phyloP scores from a whole-genome alignment of 805 yeast species.

The Candida tammaniensis region DNA sequence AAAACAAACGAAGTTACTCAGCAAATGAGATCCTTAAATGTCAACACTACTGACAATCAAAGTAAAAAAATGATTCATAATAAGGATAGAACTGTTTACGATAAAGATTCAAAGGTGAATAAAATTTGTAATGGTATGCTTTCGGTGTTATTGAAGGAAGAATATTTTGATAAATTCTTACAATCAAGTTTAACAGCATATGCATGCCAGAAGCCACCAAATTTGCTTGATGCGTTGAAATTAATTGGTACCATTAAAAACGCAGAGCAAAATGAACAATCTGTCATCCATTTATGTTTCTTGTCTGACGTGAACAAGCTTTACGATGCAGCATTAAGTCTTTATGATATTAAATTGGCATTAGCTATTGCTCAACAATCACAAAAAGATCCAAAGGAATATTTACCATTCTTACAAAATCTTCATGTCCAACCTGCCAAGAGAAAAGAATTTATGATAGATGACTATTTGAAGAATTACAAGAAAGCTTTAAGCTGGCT shows the following conservation, averaged over 20 bases:
- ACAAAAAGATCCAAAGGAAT: constrained; percentile 97
- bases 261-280: constrained; percentile 47
- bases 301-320: constrained; percentile 83
- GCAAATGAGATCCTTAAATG: constrained; percentile 6
- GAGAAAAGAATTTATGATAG: constrained; percentile 74
- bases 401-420: constrained; percentile 84
- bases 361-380: constrained; percentile 90
- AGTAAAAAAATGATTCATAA: constrained; percentile 36
- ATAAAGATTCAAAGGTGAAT: constrained; percentile 60
- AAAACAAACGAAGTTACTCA: constrained; percentile 1
- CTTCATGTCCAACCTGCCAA: constrained; percentile 64
- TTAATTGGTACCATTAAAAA: constrained; percentile 54
- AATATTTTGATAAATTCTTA: constrained; percentile 54
- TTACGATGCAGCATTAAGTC: constrained; percentile 74
- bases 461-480: constrained; percentile 67
- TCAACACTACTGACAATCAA: background rate
- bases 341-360: constrained; percentile 79
- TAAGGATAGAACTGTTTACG: constrained; percentile 36
- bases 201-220: constrained; percentile 89
- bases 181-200: constrained; percentile 86
- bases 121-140: constrained; percentile 72
- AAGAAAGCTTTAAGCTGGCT: constrained; percentile 70
- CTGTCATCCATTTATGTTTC: constrained; percentile 84
- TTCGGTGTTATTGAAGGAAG: constrained; percentile 49
- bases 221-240: constrained; percentile 67